Base-by-base conservation (phyloP, 2,329 filamentous ascomycete species). In the Trichoderma aggressivum region DNA sequence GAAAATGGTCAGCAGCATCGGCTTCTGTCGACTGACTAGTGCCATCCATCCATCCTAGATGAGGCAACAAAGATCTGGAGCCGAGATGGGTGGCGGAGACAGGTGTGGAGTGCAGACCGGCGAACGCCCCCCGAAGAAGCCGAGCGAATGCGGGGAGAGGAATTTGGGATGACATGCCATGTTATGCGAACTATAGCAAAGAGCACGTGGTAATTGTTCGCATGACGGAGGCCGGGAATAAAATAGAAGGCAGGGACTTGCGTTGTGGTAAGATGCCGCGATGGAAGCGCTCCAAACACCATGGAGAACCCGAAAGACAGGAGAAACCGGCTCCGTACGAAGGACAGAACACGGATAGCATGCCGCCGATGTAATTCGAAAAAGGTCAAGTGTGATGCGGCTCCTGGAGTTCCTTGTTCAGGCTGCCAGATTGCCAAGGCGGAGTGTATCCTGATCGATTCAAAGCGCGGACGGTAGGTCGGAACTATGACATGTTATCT, bases 351-450 rank as follows among this genome's bases (percentile, higher is more conserved):
- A 34, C 61, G 61, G 47, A 47, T 64, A 50, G 61, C 61, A 32
- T 64, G 61, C 43, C 61, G 61, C 39, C 61, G 61, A 16, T 64
- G 61, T 30, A 64, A 64, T 10, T 64, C 61, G 26, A 64, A 64
- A 53, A 64, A 64, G 43, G 61, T 64, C 61, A 64, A 64, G 61
- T 64, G 61, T 26, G 61, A 64, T 34, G 61, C 61, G 12, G 43
- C 43, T 34, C 61, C 61, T 50, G 61, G 61, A 32, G 28, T 64
- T 64, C n/a, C 61, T 24, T 64, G 61, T 64, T 64, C 61, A 32
- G 61, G 61, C n/a, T 64, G 61, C 43, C 61, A 32, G 39, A 32
- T 34, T 64, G 61, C 61, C 8, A 43, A 30, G 39, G 28, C n/a
- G 0, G 61, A 64, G 8, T 64, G 61, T 32, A 30, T 53, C 4